phyloP scores from a whole-genome alignment of 2,329 filamentous ascomycete species.

The Lachnellula arida region DNA sequence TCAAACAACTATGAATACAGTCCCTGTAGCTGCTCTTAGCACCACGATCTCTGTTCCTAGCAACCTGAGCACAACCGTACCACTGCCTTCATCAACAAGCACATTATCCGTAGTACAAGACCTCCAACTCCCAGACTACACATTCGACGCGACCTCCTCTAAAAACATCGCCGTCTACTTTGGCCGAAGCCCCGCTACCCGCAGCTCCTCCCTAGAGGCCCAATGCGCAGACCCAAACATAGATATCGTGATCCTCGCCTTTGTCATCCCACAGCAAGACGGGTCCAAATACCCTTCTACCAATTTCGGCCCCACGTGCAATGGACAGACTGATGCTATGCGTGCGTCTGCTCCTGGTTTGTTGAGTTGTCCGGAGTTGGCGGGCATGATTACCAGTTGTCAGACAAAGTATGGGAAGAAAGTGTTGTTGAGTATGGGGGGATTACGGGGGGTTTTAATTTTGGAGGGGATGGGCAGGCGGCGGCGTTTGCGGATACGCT shows the following conservation, averaged over 20 bases:
- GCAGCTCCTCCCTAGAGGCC: slow-evolving; percentile 25
- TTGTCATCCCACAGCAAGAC: slow-evolving; percentile 14
- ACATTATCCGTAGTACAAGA: neutral
- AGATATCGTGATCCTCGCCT: slow-evolving; percentile 34
- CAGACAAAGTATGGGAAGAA: slow-evolving; percentile 35
- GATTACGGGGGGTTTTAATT: slow-evolving; percentile 26
- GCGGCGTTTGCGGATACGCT: slow-evolving; percentile 29
- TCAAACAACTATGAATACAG: neutral
- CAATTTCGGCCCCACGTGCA: slow-evolving; percentile 34
- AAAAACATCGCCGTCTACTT: slow-evolving; percentile 34
- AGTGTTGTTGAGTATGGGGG: slow-evolving; percentile 37
- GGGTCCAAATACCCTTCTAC: slow-evolving; percentile 17
- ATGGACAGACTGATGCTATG: slow-evolving; percentile 30
- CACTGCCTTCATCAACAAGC: neutral
- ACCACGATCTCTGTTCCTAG: slow-evolving; percentile 3
- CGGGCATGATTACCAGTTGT: slow-evolving; percentile 29
- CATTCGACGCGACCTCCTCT: slow-evolving; percentile 24
- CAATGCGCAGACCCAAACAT: slow-evolving; percentile 33
- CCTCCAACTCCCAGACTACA: slow-evolving; percentile 12
- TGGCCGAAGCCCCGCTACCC: slow-evolving; percentile 26
- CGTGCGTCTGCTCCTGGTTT: slow-evolving; percentile 34
- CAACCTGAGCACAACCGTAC: neutral
- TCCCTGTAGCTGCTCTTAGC: slow-evolving; percentile 10
- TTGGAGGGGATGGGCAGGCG: slow-evolving; percentile 28
- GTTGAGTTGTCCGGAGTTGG: slow-evolving; percentile 35